Base-by-base conservation (phyloP, 768 basidiomycete species). In the Clitopilus passeckerianus region DNA sequence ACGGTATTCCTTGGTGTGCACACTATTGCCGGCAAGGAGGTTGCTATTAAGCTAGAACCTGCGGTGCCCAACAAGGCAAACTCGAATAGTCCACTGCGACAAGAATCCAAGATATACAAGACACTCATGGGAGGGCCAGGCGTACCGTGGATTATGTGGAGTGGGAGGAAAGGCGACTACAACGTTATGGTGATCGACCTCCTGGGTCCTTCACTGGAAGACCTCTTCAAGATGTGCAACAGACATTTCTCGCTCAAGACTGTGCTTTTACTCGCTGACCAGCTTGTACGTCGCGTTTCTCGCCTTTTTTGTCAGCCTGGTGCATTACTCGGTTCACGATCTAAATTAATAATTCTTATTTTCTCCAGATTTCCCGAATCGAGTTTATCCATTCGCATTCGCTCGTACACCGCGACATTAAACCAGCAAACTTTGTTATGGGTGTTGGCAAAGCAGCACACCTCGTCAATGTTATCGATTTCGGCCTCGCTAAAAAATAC, bases 371-470 rank as follows among this genome's bases (percentile, higher is more conserved):
- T 72, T 93, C 93, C 7, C 93, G 96, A 53, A 89, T 98, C 68
- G 93, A 97, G 72, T 98, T 94, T 72, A 94, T 98, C 64, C 96
- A 99, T 75, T 92, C 91, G 1, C 89, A 93, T 68, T 91, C 93
- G 67, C 90, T 96, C 65, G 86, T 97, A 43, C 96, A 98, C 72
- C 91, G 96, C 64, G 96, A 98, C 71, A 90, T 99, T 74, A 99
- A 98, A 72, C 96, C 96, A 35, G 96, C 96, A 67, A 98, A 99
- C 76, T 99, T 99, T 70, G 89, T 99, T 61, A 98, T 98, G 93
- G 92, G 93, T 63, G 87, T 71, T 69, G 77, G 75, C 34, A 75
- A 74, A 63, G 76, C 77, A 24, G 68, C 81, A 0, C 80, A 82
- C 65, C 74, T 87, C 66, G 95, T 99, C 70, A 96, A 98, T 72